Evolutionary conservation across 176 grass and related monocot genomes (phyloP).

Genomic region (Thinopyrum elongatum): DNA sequence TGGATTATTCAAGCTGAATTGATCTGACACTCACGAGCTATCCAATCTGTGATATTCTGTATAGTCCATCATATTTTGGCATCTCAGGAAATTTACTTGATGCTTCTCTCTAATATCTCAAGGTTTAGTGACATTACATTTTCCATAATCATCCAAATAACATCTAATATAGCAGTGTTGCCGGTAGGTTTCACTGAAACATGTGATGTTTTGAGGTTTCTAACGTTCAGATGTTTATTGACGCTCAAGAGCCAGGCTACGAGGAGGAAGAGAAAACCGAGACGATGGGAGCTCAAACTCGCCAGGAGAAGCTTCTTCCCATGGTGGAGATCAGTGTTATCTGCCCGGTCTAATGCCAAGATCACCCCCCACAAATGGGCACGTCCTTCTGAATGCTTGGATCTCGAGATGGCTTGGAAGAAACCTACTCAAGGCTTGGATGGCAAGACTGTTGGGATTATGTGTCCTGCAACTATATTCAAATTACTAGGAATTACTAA

Average conservation of each 20-base stretch:
- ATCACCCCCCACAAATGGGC: neutral
- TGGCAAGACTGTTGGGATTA: too few relatives aligned
- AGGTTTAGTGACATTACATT: neutral
- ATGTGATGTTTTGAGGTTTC: neutral
- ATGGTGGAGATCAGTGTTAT: conserved; percentile 7
- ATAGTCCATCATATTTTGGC: too few relatives aligned
- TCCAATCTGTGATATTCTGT: too few relatives aligned
- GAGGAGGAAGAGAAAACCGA: neutral
- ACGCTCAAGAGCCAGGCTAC: neutral
- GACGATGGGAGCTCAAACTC: neutral
- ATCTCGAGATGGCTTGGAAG: neutral
- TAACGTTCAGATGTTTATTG: neutral
- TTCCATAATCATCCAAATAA: too few relatives aligned
- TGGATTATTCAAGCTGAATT: too few relatives aligned
- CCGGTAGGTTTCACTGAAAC: neutral
- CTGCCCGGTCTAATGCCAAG: neutral
- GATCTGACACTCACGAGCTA: too few relatives aligned
- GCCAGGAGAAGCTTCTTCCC: conserved; percentile 4
- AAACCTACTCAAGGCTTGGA: neutral
- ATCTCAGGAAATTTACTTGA: too few relatives aligned
- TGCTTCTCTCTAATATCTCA: neutral
- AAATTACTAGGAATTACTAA: too few relatives aligned
- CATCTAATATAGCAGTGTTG: neutral
- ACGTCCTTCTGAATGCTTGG: neutral
- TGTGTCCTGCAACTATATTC: too few relatives aligned